These are phyloP conservation scores for Alternaria tenuissima DNA, from an alignment of 2,329 filamentous ascomycete genomes.

Conservation along the genomic window DNA sequence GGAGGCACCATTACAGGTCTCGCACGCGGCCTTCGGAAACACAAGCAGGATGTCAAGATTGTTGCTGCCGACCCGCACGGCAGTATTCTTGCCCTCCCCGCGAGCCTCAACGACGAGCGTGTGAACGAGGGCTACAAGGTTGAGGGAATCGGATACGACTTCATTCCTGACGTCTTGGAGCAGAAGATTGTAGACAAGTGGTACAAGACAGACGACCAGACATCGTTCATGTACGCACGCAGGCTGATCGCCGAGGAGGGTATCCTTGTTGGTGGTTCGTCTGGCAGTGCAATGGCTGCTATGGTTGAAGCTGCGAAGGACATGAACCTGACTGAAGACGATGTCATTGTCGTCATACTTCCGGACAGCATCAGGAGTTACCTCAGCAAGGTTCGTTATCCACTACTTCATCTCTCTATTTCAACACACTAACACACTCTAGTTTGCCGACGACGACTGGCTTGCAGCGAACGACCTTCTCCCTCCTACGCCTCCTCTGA, in stretches of 20 bases:
- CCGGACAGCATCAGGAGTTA: conserved; percentile 98
- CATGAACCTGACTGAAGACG: conserved; percentile 77
- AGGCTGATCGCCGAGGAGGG: conserved; percentile 94
- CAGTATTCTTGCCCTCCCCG: conserved; percentile 86
- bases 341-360: conserved; percentile 88
- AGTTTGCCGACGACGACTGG: conserved; percentile 98
- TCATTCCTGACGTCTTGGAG: conserved; percentile 92
- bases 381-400: conserved; percentile 74
- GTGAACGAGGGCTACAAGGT: conserved; percentile 93
- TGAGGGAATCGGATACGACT: conserved; percentile 98
- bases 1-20: conserved; percentile 95
- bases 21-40: conserved; percentile 83
- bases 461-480: conserved; percentile 94
- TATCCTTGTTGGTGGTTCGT: conserved; percentile 90
- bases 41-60: conserved; percentile 84
- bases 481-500: conserved; percentile 62
- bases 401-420: neutral
- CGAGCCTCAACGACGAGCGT: conserved; percentile 78
- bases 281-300: conserved; percentile 88
- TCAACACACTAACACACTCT: conserved; percentile 22
- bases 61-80: conserved; percentile 93
- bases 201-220: conserved; percentile 97
- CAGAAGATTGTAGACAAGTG: conserved; percentile 84
- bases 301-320: conserved; percentile 80
- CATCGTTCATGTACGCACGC: conserved; percentile 90